Evolutionary conservation across 2,329 filamentous ascomycete species (phyloP), one percentile per base, ranked within the genome.

Genomic region (Pleurostoma richardsiae): DNA sequence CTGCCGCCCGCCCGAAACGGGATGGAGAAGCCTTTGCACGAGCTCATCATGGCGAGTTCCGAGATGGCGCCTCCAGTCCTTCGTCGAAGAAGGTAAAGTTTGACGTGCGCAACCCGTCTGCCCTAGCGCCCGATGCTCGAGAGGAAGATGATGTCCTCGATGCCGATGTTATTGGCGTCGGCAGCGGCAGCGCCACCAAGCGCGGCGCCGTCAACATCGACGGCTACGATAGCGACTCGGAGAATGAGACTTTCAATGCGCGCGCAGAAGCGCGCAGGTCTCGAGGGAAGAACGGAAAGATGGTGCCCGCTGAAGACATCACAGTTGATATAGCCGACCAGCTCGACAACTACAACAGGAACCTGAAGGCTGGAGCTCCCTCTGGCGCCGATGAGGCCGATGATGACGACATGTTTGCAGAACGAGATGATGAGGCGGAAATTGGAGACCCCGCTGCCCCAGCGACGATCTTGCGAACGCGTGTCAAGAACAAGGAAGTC

Each of bases 151-250:
- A 82, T 0, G 79, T 92, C 29, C 79, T 99, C 6, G 89, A 95
- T 43, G 90, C 91, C 27, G 94, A 97, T 61, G 91, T 96, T 38
- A 96, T 97, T 54, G 90, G 91, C 11, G 87, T 85, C 2, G 77
- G 82, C 19, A 81, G 81, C 2, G 82, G 83, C 7, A 78, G 81
- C 30, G 79, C 83, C 39, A 88, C 90, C 1, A 96, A 96, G 65
- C 88, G 94, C 52, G 92, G 92, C 55, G 94, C 92, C 0, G 88
- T 99, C 46, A 96, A 97, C 60, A 83, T 99, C 39, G 94, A 97
- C 60, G 94, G 94, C 43, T 99, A 97, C 69, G 92, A 97, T 56
- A 94, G 87, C 7, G 94, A 99, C 67, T 95, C 92, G 3, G 82
- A 86, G 44, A 92, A 95, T 54, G 94, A 97, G 61, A 90, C 88